Evolutionary conservation across 768 basidiomycete species (phyloP).

Genomic region (Suillus clintonianus): DNA sequence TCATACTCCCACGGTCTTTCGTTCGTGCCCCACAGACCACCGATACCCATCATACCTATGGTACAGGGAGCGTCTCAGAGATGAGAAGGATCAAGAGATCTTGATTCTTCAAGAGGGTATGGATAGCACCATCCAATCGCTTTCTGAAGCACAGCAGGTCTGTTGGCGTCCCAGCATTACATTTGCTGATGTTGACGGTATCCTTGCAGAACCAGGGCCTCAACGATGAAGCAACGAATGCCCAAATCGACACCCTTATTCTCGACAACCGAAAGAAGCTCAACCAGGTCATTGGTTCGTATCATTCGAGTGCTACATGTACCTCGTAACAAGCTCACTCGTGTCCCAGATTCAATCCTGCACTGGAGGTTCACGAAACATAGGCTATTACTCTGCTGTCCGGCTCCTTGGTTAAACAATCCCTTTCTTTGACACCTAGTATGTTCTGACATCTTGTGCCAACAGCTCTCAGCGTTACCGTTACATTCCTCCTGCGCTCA

Average conservation of each 20-base stretch:
- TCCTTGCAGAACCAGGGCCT: constrained; percentile 71
- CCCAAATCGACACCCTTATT: constrained; percentile 97
- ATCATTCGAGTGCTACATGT: constrained; percentile 4
- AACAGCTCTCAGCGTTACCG: constrained; percentile 56
- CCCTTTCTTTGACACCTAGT: neutral
- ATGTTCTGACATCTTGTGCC: neutral
- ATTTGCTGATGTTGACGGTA: constrained; percentile 4
- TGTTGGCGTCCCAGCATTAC: constrained; percentile 7
- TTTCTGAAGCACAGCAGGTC: constrained; percentile 87
- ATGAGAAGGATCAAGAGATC: constrained; percentile 98
- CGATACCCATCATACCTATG: too few relatives aligned
- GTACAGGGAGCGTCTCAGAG: constrained; percentile 80
- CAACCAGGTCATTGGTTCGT: constrained; percentile 90
- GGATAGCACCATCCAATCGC: constrained; percentile 86
- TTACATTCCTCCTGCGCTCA: constrained; percentile 64
- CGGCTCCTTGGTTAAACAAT: too few relatives aligned
- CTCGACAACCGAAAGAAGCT: constrained; percentile 97
- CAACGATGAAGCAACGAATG: constrained; percentile 86
- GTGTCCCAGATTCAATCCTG: constrained; percentile 83
- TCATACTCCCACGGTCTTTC: too few relatives aligned
- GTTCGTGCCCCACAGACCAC: too few relatives aligned
- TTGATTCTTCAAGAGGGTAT: constrained; percentile 93
- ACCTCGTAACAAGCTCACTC: constrained; percentile 13
- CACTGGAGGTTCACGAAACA: constrained; percentile 70
- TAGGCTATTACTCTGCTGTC: constrained; percentile 55